Evolutionary conservation across 805 yeast species (phyloP).

Genomic region (Wickerhamomyces alni): DNA sequence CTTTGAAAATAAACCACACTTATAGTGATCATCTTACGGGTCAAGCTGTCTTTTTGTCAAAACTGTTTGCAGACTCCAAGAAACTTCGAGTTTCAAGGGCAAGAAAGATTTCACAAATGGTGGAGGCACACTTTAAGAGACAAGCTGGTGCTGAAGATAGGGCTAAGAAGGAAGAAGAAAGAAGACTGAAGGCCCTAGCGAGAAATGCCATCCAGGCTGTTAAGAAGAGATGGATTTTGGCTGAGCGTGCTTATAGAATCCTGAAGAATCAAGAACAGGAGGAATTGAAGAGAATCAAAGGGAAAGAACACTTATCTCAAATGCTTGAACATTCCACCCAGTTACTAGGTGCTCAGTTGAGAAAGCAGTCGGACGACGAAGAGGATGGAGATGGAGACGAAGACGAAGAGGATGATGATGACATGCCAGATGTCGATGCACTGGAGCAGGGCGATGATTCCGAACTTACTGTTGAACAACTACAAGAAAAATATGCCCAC

Average conservation of each 20-base stretch:
- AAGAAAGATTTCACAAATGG: slow-evolving; percentile 69
- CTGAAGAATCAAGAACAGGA: slow-evolving; percentile 75
- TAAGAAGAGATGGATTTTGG: slow-evolving; percentile 84
- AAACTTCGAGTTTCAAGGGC: slow-evolving; percentile 61
- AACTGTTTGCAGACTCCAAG: slow-evolving; percentile 59
- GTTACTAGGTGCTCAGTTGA: slow-evolving; percentile 77
- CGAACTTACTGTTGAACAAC: slow-evolving; percentile 25
- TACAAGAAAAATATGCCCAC: slow-evolving; percentile 21
- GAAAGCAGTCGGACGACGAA: slow-evolving; percentile 29
- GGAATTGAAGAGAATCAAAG: slow-evolving; percentile 70
- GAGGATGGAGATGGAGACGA: slow-evolving; percentile 5
- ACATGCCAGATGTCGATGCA: slow-evolving; percentile 24
- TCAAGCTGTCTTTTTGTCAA: slow-evolving; percentile 71
- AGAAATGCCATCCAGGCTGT: slow-evolving; percentile 78
- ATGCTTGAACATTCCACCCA: slow-evolving; percentile 90
- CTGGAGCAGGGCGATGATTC: slow-evolving; percentile 17
- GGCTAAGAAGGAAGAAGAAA: slow-evolving; percentile 67
- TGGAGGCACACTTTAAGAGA: slow-evolving; percentile 82
- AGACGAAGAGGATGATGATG: slow-evolving; percentile 22
- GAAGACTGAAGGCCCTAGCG: slow-evolving; percentile 63
- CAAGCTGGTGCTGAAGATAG: slow-evolving; percentile 86
- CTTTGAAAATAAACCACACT: slow-evolving; percentile 40
- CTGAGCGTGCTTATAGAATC: slow-evolving; percentile 72
- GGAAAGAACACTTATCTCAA: slow-evolving; percentile 80
- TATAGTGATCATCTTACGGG: slow-evolving; percentile 69